Percentiles rank a stretch among this genome's conserved stretches.
Conservation (phyloP, 805 yeast species). For the Cyberlindnera mycetangii region DNA sequence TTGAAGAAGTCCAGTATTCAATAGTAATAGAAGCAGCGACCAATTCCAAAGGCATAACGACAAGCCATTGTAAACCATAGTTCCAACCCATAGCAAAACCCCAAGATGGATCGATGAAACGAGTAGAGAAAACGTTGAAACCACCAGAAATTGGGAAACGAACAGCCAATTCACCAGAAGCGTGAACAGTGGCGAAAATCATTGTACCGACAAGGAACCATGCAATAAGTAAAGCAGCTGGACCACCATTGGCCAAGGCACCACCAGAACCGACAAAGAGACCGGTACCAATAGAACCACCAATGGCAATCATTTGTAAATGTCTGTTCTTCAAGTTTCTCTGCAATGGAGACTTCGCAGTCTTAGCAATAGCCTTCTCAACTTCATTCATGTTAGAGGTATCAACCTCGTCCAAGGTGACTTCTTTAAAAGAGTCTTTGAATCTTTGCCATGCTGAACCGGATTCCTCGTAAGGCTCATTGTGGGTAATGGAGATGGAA, state of each 20-base stretch:
- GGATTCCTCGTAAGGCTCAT: slow-evolving; percentile 2
- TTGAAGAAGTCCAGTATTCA: slow-evolving; percentile 45
- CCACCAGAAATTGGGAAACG: slow-evolving; percentile 70
- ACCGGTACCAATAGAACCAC: slow-evolving; percentile 85
- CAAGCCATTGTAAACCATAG: slow-evolving; percentile 51
- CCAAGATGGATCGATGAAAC: slow-evolving; percentile 56
- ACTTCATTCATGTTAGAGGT: slow-evolving; percentile 37
- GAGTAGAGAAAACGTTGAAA: slow-evolving; percentile 54
- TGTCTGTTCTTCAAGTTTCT: slow-evolving; percentile 51
- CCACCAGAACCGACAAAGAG: slow-evolving; percentile 71
- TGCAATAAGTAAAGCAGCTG: slow-evolving; percentile 40
- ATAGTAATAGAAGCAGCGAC: slow-evolving; percentile 60
- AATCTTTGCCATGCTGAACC: slow-evolving; percentile 20
- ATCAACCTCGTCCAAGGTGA: slow-evolving; percentile 12
- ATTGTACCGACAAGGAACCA: slow-evolving; percentile 48
- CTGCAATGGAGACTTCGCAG: slow-evolving; percentile 24
- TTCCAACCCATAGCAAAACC: slow-evolving; percentile 63
- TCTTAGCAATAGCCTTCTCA: slow-evolving; percentile 41
- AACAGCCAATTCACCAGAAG: slow-evolving; percentile 56
- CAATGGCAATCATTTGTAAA: slow-evolving; percentile 76
- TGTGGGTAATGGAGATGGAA: slow-evolving; percentile 19
- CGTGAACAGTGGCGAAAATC: slow-evolving; percentile 54
- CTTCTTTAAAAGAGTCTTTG: slow-evolving; percentile 22
- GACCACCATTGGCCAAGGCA: slow-evolving; percentile 63
- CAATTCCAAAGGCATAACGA: slow-evolving; percentile 47